Base-by-base conservation (phyloP, 73 alveolate species). In the Blepharisma japonicum region DNA sequence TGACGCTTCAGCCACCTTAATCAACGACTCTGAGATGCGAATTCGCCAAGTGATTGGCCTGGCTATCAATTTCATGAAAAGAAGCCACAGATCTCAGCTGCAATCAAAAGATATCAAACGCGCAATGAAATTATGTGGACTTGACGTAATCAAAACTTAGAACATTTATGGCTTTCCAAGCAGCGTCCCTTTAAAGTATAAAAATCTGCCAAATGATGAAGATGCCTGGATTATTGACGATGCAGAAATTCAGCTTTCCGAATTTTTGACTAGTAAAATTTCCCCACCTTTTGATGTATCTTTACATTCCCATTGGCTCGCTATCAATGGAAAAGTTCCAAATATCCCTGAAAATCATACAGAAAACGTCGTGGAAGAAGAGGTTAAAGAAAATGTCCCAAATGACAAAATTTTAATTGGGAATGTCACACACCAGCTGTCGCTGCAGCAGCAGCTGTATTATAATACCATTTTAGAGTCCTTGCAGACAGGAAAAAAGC, bases 321-420 rank as follows among this genome's bases (percentile, higher is more conserved):
- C 68, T 39, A 70, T 70, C 14, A 54, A 45, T 9, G 80, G 80
- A 11, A 70, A 70, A 70, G 66, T 70, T 5, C 80, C 80, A n/a
- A 70, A 70, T 70, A 70, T 70, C 71, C 80, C 80, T 39, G 80
- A 70, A 70, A 70, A 70, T 5, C 47, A 61, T 14, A 39, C 47
- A 8, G 74, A 61, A 25, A 39, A 61, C 14, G 47, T 61, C 46
- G 42, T 32, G 3, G 74, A 61, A 61, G 74, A 61, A 14, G 47
- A 14, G 4, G 5, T 25, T 2, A 18, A 61, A 8, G 74, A 61
- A 61, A 61, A 25, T 14, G 74, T 61, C 23, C 47, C 46, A 3
- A 39, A 61, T 2, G 46, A 14, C 23, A 39, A 61, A 20, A 39
- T 25, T n/a, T 32, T 32, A 3, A 32, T 32, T 32, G 42, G 42